Conservation (phyloP, 2,329 filamentous ascomycete genomes). For the Aspergillus thermomutatus region DNA sequence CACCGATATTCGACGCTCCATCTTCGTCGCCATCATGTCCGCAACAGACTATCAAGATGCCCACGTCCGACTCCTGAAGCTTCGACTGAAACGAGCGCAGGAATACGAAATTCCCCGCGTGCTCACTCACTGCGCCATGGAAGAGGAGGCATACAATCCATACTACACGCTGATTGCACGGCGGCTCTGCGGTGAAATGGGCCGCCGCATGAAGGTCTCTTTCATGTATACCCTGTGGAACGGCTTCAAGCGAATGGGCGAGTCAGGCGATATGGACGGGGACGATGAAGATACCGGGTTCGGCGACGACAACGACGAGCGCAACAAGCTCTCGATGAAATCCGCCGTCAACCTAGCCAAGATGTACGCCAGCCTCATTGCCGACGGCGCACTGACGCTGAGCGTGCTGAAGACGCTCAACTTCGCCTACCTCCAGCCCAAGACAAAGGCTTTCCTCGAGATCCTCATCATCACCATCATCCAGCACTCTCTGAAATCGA, state of each 20-base stretch:
- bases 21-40: conserved; percentile 88
- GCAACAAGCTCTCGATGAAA: conserved; percentile 50
- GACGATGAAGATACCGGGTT: conserved; percentile 58
- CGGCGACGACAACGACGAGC: conserved; percentile 54
- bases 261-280: conserved; percentile 59
- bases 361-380: conserved; percentile 62
- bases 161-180: conserved; percentile 87
- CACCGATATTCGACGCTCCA: conserved; percentile 80
- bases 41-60: conserved; percentile 82
- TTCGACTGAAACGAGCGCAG: conserved; percentile 81
- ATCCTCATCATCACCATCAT: conserved; percentile 74
- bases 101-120: conserved; percentile 84
- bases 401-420: conserved; percentile 64
- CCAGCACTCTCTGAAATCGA: conserved; percentile 59
- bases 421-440: conserved; percentile 71
- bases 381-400: conserved; percentile 58
- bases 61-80: conserved; percentile 71
- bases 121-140: conserved; percentile 79
- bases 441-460: conserved; percentile 75
- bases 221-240: conserved; percentile 88
- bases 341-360: conserved; percentile 66
- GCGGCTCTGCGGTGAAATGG: conserved; percentile 64
- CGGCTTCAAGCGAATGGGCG: conserved; percentile 80
- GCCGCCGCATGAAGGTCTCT: conserved; percentile 72
- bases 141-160: conserved; percentile 81